A percentile compares a stretch with the other conserved stretches of the same genome.
Conservation (phyloP, 2,329 filamentous ascomycete genomes). For the Apiospora koreana region DNA sequence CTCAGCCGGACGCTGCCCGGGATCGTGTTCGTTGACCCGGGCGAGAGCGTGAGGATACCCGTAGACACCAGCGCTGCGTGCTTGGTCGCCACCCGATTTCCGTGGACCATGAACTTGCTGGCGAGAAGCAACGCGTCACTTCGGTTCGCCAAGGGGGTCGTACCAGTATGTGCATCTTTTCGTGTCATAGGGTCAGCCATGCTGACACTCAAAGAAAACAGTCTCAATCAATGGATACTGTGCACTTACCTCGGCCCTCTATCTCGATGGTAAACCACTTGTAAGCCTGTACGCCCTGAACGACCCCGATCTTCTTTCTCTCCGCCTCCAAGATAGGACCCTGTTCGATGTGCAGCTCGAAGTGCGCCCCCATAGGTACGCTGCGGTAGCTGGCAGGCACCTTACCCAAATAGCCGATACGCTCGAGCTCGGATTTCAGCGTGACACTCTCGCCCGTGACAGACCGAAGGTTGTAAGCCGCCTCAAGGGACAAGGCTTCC, state of each 20-base stretch:
- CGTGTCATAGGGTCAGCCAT: background rate
- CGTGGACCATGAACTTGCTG: conserved; percentile 66
- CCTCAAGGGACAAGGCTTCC: conserved; percentile 61
- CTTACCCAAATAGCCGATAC: conserved; percentile 70
- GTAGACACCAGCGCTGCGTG: conserved; percentile 66
- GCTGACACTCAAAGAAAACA: background rate
- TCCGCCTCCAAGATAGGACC: conserved; percentile 71
- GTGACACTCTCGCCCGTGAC: conserved; percentile 61
- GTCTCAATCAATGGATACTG: background rate
- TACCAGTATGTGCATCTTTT: conserved; percentile 70
- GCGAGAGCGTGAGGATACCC: conserved; percentile 66
- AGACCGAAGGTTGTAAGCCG: conserved; percentile 62
- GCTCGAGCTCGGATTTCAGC: conserved; percentile 68
- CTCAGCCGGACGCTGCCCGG: conserved; percentile 68
- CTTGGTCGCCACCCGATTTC: conserved; percentile 61
- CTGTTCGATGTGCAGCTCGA: conserved; percentile 86
- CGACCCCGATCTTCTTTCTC: conserved; percentile 66
- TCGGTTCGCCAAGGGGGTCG: conserved; percentile 67
- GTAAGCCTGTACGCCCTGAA: conserved; percentile 74
- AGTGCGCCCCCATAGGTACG: conserved; percentile 73
- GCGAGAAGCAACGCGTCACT: conserved; percentile 70
- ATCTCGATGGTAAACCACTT: conserved; percentile 72
- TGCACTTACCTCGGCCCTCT: conserved; percentile 48
- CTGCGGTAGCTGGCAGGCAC: conserved; percentile 55
- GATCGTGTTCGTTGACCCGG: conserved; percentile 74